A percentile compares a stretch with the other conserved stretches of the same genome.
Evolutionary conservation across 176 grass and related monocot species (phyloP).

Genomic region (Bromus sterilis): DNA sequence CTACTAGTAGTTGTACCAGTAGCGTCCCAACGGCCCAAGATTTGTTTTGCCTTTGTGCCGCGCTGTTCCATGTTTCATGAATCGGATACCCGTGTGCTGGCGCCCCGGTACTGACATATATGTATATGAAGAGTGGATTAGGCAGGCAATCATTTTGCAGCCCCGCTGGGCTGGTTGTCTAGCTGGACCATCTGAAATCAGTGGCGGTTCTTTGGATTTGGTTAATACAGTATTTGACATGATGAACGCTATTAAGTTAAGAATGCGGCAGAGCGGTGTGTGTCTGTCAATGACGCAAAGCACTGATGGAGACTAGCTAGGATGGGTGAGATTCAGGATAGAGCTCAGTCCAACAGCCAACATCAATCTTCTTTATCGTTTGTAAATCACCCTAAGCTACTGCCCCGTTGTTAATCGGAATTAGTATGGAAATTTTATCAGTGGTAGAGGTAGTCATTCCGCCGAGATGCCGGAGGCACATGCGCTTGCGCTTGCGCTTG

Average conservation of each 20-base stretch:
- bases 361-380: neutral
- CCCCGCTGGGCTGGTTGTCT: neutral
- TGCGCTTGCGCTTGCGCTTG: neutral
- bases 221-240: too few species aligned
- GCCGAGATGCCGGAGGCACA: neutral
- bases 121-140: neutral
- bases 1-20: too few species aligned
- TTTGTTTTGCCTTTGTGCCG: neutral
- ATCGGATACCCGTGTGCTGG: neutral
- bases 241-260: too few species aligned
- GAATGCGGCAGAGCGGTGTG: too few species aligned
- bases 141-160: neutral
- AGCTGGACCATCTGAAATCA: neutral
- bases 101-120: neutral
- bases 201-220: neutral
- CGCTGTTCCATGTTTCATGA: neutral
- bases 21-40: neutral
- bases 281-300: too few species aligned
- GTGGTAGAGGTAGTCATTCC: neutral
- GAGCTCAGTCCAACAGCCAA: neutral
- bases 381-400: too few species aligned
- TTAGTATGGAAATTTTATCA: too few species aligned
- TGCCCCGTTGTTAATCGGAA: too few species aligned
- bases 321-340: too few species aligned
- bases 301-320: neutral